Base-by-base conservation (phyloP, 2,329 filamentous ascomycete genomes). In the Macrophomina pseudophaseolina region DNA sequence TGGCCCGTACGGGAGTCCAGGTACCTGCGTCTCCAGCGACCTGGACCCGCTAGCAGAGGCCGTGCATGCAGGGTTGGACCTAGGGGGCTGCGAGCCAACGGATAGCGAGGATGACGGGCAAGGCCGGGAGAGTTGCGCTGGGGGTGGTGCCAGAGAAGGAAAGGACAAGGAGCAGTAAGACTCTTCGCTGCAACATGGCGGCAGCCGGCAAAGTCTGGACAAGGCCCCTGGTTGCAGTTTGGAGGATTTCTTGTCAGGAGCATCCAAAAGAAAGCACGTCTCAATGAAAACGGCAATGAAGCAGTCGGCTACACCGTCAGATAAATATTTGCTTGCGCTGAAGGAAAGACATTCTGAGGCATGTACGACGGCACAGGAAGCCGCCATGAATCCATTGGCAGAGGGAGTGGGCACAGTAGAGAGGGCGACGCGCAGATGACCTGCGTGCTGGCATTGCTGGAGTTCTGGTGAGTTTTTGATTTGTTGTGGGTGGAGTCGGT, bases 21-120 rank as follows among this genome's bases (percentile, higher is more conserved):
- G 71, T 12, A 77, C 73, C 14, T 77, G 76, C 65, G 71, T 71
- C 14, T 72, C 73, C 16, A 75, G 73, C 7, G 75, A 79, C 59
- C 68, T 79, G 12, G 76, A 78, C 69, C 68, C 69, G 0, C 76
- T 79, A 53, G 75, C 73, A 1, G 72, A 66, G 18, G 74, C 74
- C 9, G 71, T 76, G 11, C 58, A 76, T 23, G 71, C 74, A 9
- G 66, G 65, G 18, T 32, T 66, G 4, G 38, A 54, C 32, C 42
- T 65, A 18, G 32, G 63, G 28, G 46, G 52, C 60, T 23, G 33
- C 33, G 5, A 42, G 23, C 33, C 28, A 18, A 52, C 35, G 7
- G 18, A 35, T 33, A 32, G 60, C 48, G 53, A 60, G 46, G 54
- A 65, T 58, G 63, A 4, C 51, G 63, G 51, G 46, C 33, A 38